These are phyloP conservation scores for Globisporangium barbulae DNA, from an alignment of 352 stramenopile species.

Conservation along the genomic window DNA sequence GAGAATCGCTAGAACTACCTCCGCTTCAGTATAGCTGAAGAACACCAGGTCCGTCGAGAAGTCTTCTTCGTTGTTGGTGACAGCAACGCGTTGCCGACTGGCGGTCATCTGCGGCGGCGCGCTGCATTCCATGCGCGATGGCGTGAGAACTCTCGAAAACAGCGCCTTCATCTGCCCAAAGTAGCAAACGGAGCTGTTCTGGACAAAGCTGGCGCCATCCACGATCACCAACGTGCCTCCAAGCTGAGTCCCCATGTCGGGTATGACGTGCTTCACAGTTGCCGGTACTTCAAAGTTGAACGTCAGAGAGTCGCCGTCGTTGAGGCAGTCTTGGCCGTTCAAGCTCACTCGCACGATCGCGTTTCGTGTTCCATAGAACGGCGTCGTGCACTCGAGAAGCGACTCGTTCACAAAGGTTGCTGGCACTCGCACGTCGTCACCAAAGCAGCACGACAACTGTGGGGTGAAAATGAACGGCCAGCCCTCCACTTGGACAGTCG, in stretches of 20 bases:
- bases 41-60: constrained; percentile 35
- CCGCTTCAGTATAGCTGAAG: constrained; percentile 37
- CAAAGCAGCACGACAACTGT: constrained; percentile 68
- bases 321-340: constrained; percentile 60
- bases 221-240: constrained; percentile 55
- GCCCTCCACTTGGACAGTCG: constrained; percentile 36
- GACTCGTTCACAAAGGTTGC: constrained; percentile 69
- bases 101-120: constrained; percentile 28
- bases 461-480: constrained; percentile 50
- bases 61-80: constrained; percentile 71
- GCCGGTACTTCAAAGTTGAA: constrained; percentile 46
- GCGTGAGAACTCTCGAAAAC: constrained; percentile 23
- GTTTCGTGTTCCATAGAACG: constrained; percentile 21
- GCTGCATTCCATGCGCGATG: constrained; percentile 40
- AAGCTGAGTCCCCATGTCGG: constrained; percentile 32
- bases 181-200: constrained; percentile 35
- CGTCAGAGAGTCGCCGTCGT: constrained; percentile 21
- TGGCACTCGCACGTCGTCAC: constrained; percentile 29
- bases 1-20: constrained; percentile 41
- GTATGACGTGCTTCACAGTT: constrained; percentile 27
- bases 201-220: constrained; percentile 36
- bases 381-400: constrained; percentile 48
- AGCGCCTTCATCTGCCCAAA: constrained; percentile 25
- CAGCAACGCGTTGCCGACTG: constrained; percentile 27
- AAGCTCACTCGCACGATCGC: constrained; percentile 40